Conservation (phyloP, 257 asterid species). For the Cordia subcordata region DNA sequence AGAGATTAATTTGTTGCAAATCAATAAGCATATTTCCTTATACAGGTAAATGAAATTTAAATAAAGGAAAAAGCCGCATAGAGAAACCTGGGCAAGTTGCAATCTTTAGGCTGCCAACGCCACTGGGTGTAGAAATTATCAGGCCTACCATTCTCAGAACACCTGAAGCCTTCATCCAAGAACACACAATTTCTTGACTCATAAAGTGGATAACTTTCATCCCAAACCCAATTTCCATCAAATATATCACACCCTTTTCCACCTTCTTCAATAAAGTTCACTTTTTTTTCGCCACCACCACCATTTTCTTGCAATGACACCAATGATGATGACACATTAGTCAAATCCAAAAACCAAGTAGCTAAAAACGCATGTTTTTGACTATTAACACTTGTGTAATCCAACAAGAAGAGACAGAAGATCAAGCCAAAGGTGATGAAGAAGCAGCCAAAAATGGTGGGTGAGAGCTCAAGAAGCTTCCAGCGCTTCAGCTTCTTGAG, state of each 20-base stretch:
- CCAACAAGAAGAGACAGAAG: slow-evolving; percentile 50
- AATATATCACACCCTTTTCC: slow-evolving; percentile 55
- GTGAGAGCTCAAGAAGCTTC: slow-evolving; percentile 45
- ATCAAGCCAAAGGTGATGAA: slow-evolving; percentile 45
- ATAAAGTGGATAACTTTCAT: slow-evolving; percentile 74
- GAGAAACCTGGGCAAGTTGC: slow-evolving; percentile 90
- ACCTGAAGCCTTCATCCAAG: slow-evolving; percentile 70
- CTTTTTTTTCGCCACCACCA: slow-evolving; percentile 16
- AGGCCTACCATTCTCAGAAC: slow-evolving; percentile 74
- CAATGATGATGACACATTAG: slow-evolving; percentile 12
- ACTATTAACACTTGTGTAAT: slow-evolving; percentile 41
- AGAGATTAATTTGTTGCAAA: not conserved
- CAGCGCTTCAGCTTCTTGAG: slow-evolving; percentile 53
- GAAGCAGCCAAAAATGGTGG: slow-evolving; percentile 56
- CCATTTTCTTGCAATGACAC: not conserved
- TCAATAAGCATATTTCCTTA: not conserved
- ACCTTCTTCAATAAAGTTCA: slow-evolving; percentile 52
- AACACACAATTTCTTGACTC: slow-evolving; percentile 54
- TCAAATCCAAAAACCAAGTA: slow-evolving; percentile 33
- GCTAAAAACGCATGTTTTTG: slow-evolving; percentile 26
- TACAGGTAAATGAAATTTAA: not conserved
- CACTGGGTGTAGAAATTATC: slow-evolving; percentile 73
- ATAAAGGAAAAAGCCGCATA: not conserved
- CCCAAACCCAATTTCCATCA: slow-evolving; percentile 87
- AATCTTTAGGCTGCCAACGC: slow-evolving; percentile 91